A percentile compares a stretch with the other conserved stretches of the same genome.
Evolutionary conservation across 2,329 filamentous ascomycete species (phyloP).

Genomic region (Colletotrichum nymphaeae): DNA sequence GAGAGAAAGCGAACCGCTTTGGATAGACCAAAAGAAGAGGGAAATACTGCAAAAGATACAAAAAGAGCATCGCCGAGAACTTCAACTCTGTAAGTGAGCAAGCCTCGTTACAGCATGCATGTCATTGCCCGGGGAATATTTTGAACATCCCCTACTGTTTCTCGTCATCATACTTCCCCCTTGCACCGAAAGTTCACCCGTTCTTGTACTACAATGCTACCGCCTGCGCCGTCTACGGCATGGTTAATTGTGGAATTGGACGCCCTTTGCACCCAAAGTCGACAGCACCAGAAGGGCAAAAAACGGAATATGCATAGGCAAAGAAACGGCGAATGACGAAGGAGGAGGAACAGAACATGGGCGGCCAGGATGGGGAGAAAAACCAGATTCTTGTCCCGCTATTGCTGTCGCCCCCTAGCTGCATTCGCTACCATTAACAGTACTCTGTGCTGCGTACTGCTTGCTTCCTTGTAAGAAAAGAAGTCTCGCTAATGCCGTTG

Average conservation of each 20-base stretch:
- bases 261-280: neutral
- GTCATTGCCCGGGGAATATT: neutral
- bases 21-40: too few relatives aligned
- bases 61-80: neutral
- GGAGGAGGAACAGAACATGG: neutral
- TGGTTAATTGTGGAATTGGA: conserved; percentile 15
- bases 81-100: conserved; percentile 22
- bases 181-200: conserved; percentile 4
- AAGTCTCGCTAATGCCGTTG: conserved; percentile 28
- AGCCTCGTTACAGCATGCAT: neutral
- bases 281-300: neutral
- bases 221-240: conserved; percentile 5
- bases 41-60: neutral
- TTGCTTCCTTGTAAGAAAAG: conserved; percentile 21
- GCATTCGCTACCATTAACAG: neutral
- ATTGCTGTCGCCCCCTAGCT: neutral
- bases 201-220: neutral
- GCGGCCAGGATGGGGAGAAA: neutral
- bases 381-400: neutral
- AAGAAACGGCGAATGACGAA: neutral
- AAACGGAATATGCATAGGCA: neutral
- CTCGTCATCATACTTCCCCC: neutral
- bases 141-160: neutral
- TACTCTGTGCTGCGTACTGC: neutral
- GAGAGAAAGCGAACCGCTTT: neutral